These are phyloP conservation scores for Bretschneidera sinensis DNA, from an alignment of 345 rosid genomes.

Conservation along the genomic window DNA sequence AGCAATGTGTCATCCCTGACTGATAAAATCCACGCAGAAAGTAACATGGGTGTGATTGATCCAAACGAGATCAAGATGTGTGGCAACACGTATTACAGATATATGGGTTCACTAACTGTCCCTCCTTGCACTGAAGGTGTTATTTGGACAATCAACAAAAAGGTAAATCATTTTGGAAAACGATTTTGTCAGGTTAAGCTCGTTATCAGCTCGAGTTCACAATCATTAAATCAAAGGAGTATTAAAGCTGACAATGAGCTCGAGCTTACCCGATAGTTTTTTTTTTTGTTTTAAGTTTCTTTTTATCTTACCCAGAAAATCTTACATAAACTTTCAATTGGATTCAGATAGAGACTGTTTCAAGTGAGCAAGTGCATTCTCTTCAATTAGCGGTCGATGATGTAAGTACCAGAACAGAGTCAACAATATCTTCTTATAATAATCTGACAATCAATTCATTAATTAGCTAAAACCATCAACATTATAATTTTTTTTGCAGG, in stretches of 20 bases:
- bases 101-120: slow-evolving; percentile 71
- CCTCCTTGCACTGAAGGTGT: slow-evolving; percentile 89
- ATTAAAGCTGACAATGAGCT: no score
- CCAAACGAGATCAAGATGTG: slow-evolving; percentile 43
- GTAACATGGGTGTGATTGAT: slow-evolving; percentile 39
- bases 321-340: neutral
- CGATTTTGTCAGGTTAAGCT: no score
- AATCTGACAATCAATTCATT: no score
- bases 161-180: slow-evolving; percentile 40
- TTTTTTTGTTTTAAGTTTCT: neutral
- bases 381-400: slow-evolving; percentile 45
- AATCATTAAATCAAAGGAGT: no score
- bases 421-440: no score
- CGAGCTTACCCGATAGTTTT: no score
- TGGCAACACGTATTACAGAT: slow-evolving; percentile 53
- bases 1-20: slow-evolving; percentile 15
- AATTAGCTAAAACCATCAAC: no score
- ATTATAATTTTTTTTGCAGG: slow-evolving; percentile 38
- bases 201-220: no score
- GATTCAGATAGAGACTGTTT: slow-evolving; percentile 34
- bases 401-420: no score
- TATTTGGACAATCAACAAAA: slow-evolving; percentile 51
- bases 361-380: slow-evolving; percentile 36
- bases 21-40: slow-evolving; percentile 21
- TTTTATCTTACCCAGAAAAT: neutral